These are phyloP conservation scores for Cladobotryum protrusum DNA, from an alignment of 2,329 filamentous ascomycete species.

Conservation along the genomic window DNA sequence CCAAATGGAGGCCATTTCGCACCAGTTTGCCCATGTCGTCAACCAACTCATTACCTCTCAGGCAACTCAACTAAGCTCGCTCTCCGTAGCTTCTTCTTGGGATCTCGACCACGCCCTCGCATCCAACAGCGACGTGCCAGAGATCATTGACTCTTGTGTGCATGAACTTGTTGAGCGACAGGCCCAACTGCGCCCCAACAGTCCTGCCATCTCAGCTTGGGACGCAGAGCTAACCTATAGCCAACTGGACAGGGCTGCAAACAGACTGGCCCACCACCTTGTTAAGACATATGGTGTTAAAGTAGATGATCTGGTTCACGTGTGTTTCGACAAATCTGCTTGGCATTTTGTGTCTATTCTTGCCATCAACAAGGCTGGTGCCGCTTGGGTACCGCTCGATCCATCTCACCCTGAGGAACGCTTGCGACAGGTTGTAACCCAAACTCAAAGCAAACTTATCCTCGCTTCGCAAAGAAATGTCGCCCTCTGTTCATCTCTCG, in stretches of 20 bases:
- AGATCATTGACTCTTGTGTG: neutral
- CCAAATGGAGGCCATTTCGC: neutral
- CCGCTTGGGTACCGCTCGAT: slow-evolving; percentile 6
- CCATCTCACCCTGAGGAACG: slow-evolving; percentile 3
- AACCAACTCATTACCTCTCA: neutral
- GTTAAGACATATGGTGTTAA: neutral
- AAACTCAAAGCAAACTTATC: too few relatives aligned
- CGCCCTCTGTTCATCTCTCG: slow-evolving; percentile 3
- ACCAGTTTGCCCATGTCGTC: slow-evolving; percentile 2
- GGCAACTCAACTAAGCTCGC: neutral
- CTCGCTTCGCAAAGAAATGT: neutral
- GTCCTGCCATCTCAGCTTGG: slow-evolving; percentile 4
- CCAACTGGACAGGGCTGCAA: neutral
- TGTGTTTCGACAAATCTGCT: slow-evolving; percentile 8
- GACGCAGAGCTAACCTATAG: slow-evolving; percentile 3
- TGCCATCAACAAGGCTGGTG: slow-evolving; percentile 8
- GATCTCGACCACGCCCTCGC: slow-evolving; percentile 3
- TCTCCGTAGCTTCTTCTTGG: neutral
- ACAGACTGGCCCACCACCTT: slow-evolving; percentile 1
- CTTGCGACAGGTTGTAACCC: slow-evolving; percentile 4
- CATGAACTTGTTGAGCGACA: slow-evolving; percentile 1
- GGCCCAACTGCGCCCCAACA: neutral
- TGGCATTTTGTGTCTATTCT: slow-evolving; percentile 4
- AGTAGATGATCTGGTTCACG: neutral
- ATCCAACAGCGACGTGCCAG: neutral